phyloP scores from a whole-genome alignment of 495 filamentous ascomycete genomes.

The Trypethelium eluteriae region DNA sequence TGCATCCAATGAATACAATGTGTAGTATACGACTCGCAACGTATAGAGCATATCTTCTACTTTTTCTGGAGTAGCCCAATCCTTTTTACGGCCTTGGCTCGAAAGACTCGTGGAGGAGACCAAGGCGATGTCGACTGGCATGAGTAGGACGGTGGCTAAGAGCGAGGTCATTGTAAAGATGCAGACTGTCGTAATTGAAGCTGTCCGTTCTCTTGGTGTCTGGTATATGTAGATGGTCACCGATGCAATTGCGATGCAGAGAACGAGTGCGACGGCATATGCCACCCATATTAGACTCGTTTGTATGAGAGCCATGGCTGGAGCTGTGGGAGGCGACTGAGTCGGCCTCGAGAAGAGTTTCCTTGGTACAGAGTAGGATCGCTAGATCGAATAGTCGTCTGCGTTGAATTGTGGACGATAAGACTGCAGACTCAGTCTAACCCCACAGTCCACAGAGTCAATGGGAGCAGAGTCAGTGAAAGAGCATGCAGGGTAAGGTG shows the following conservation, averaged over 20 bases:
- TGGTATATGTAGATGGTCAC: slow-evolving; percentile 85
- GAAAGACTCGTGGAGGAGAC: slow-evolving; percentile 79
- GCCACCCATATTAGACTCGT: slow-evolving; percentile 83
- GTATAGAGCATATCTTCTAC: slow-evolving; percentile 70
- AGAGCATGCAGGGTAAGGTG: too few species aligned
- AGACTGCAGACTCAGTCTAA: too few species aligned
- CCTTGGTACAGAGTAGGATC: not conserved
- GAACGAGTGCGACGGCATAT: slow-evolving; percentile 69
- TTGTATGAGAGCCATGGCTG: slow-evolving; percentile 54
- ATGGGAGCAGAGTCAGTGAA: too few species aligned
- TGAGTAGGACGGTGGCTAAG: slow-evolving; percentile 82
- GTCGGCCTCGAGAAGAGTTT: not conserved
- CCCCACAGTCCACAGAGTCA: too few species aligned
- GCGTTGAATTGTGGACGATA: too few species aligned
- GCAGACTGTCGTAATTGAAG: slow-evolving; percentile 68
- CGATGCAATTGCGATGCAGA: slow-evolving; percentile 62
- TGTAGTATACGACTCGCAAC: slow-evolving; percentile 84
- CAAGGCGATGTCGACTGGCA: slow-evolving; percentile 91
- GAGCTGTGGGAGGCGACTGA: not conserved
- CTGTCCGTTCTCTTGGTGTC: slow-evolving; percentile 74
- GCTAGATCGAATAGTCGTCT: too few species aligned
- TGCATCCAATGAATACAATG: slow-evolving; percentile 84
- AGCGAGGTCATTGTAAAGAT: slow-evolving; percentile 79
- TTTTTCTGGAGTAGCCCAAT: slow-evolving; percentile 78
- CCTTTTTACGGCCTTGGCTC: slow-evolving; percentile 73